These are phyloP conservation scores for Macrocystidia cucumis DNA, from an alignment of 1,284 basidiomycete genomes.

Conservation along the genomic window DNA sequence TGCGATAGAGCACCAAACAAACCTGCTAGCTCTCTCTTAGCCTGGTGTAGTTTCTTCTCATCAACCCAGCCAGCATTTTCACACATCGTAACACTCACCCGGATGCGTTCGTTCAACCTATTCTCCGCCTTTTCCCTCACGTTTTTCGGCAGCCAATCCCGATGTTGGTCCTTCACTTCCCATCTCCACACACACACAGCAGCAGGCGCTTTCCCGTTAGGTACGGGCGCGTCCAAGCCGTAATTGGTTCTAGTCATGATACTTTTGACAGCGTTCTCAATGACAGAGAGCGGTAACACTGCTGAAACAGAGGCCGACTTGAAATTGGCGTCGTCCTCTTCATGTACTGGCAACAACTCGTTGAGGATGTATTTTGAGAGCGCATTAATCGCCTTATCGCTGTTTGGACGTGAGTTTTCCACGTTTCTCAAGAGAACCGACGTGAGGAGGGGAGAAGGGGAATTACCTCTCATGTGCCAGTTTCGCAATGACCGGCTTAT, in stretches of 20 bases:
- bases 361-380: constrained; percentile 62
- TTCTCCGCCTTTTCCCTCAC: constrained; percentile 55
- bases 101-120: constrained; percentile 58
- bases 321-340: constrained; percentile 41
- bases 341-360: constrained; percentile 48
- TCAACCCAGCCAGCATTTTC: constrained; percentile 6
- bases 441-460: no score
- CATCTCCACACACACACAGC: constrained; percentile 78
- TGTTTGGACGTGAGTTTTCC: no score
- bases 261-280: constrained; percentile 57
- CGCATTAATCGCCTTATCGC: constrained; percentile 57
- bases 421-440: no score
- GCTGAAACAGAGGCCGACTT: constrained; percentile 33
- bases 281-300: constrained; percentile 36
- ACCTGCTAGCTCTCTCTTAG: constrained; percentile 44
- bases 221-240: constrained; percentile 51
- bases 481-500: constrained; percentile 72
- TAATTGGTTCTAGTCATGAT: constrained; percentile 67
- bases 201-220: constrained; percentile 45
- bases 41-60: no score
- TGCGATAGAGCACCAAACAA: constrained; percentile 50
- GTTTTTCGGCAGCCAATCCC: constrained; percentile 65
- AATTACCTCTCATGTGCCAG: constrained; percentile 71
- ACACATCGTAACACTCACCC: constrained; percentile 33
- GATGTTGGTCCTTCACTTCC: constrained; percentile 62